Base-by-base conservation (phyloP, 2,329 filamentous ascomycete species). In the Aspergillus viridinutans region DNA sequence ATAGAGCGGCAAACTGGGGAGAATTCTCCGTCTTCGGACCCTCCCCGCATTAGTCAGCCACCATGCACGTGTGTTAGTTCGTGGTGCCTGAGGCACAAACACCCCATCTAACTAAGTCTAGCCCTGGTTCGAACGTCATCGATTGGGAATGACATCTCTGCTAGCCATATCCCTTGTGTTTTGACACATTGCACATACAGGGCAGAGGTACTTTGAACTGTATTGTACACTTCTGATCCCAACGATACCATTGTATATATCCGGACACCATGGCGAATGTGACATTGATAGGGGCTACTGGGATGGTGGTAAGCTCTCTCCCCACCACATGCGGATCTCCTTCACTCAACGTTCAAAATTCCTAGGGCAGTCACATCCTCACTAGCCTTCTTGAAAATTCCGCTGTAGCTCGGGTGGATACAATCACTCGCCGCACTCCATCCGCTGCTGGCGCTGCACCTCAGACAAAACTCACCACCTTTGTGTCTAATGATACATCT, bases 321-420 rank as follows among this genome's bases (percentile, higher is more conserved):
- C 26, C 20, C 25, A 9, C 50, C 17, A 51, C 7, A 20, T 26
- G 21, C 9, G 29, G 40, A 23, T 21, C 4, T n/a, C 35, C 35
- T 50, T 38, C 26, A 21, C 54, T 49, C 52, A 57, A 17, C 45
- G 14, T 49, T 50, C 25, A 29, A 43, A 38, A 43, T 20, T 21
- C 48, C 45, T 56, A 86, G 83, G 92, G 93, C 69, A 85, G 84
- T 53, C 79, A 90, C 69, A 92, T 96, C 72, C 85, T 96, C 68
- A 74, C 74, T 54, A 78, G 76, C 49, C 78, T 81, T 14, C 70
- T 80, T 28, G 58, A 71, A 38, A 71, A 74, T 45, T 62, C 74
- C 3, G 63, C 69, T 25, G 64, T 78, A 50, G 69, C 71, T 42
- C 72, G 72, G 17, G 69, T 82, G 48, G 72, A 78, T 54, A 76